Evolutionary conservation across 73 alveolate genomes (phyloP).

Genomic region (Paramecium sonneborni): DNA sequence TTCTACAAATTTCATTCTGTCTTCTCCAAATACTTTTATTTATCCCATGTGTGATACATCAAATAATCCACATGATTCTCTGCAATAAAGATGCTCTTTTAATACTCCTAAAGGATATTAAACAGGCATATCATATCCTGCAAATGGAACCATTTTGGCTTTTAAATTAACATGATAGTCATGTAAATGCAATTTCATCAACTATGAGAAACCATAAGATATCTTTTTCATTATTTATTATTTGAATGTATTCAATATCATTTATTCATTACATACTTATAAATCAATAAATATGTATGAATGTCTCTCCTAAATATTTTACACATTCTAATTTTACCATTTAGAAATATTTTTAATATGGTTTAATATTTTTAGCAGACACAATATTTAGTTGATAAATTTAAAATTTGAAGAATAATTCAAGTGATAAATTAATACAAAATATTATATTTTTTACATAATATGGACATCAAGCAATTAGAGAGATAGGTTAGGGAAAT

Average conservation of each 20-base stretch:
- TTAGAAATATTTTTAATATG: background rate
- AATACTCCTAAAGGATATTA: conserved; percentile 81
- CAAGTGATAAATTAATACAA: background rate
- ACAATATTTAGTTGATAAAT: background rate
- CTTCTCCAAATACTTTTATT: conserved; percentile 78
- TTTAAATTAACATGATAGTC: conserved; percentile 57
- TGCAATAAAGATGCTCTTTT: conserved; percentile 80
- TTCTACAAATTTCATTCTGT: conserved; percentile 76
- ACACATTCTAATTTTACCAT: too few relatives aligned
- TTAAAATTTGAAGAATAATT: background rate
- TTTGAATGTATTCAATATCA: background rate
- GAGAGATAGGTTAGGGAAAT: background rate
- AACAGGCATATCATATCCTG: conserved; percentile 91
- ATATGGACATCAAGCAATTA: background rate
- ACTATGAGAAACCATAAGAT: background rate
- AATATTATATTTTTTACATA: background rate
- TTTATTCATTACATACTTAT: background rate
- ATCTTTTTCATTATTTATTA: conserved; percentile 6
- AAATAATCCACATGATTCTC: conserved; percentile 77
- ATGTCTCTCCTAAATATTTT: too few relatives aligned
- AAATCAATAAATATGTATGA: background rate
- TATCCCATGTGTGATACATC: conserved; percentile 95
- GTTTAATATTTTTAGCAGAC: background rate
- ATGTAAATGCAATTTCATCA: conserved; percentile 14
- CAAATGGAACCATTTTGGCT: conserved; percentile 88